Conservation (phyloP, 148 eudicot species). For the Selenicereus undatus region DNA sequence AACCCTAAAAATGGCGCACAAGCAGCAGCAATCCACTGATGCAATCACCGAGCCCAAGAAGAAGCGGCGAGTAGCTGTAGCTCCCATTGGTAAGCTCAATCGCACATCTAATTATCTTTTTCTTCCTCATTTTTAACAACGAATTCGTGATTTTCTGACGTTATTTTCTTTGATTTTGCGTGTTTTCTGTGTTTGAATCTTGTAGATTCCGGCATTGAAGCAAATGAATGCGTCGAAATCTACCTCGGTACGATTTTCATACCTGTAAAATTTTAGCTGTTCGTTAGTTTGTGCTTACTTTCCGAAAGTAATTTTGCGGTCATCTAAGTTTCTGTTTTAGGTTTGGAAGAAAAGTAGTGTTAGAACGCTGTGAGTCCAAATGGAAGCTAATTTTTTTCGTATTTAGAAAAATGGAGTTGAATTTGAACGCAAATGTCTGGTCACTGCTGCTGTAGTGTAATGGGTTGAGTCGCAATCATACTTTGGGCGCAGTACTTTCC, state of each 20-base stretch:
- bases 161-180: neutral
- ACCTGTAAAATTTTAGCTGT: neutral
- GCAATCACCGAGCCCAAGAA: slow-evolving; percentile 58
- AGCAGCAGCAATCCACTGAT: slow-evolving; percentile 56
- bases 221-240: slow-evolving; percentile 74
- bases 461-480: neutral
- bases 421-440: neutral
- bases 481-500: neutral
- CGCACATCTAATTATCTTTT: neutral
- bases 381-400: neutral
- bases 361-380: neutral
- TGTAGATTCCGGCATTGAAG: slow-evolving; percentile 73
- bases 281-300: neutral
- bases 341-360: neutral
- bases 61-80: slow-evolving; percentile 69
- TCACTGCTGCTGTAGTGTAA: neutral
- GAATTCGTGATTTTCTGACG: neutral
- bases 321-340: neutral
- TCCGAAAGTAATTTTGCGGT: neutral
- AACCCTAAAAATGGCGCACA: slow-evolving; percentile 91
- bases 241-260: slow-evolving; percentile 49
- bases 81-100: slow-evolving; percentile 42
- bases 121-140: neutral
- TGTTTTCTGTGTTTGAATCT: neutral
- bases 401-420: neutral